These are phyloP conservation scores for Neurospora sublineolata DNA, from an alignment of 495 filamentous ascomycete species.

Conservation along the genomic window DNA sequence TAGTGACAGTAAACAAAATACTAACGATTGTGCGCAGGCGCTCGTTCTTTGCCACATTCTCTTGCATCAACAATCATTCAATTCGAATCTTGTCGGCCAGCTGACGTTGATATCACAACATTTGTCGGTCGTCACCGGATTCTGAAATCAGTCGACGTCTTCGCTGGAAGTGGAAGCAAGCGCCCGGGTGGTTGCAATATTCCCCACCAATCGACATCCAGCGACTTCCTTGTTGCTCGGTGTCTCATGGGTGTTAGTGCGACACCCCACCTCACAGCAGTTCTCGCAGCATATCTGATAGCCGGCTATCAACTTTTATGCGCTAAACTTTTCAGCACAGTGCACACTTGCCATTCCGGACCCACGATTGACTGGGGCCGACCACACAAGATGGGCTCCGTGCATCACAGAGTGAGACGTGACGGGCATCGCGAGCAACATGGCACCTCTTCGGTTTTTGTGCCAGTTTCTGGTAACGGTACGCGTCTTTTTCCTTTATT, in stretches of 20 bases:
- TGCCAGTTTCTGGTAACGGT: conserved; percentile 11
- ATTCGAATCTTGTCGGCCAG: neutral
- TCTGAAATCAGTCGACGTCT: neutral
- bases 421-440: neutral
- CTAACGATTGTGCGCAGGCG: neutral
- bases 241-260: neutral
- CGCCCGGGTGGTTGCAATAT: neutral
- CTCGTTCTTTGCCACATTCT: neutral
- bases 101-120: neutral
- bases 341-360: neutral
- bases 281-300: neutral
- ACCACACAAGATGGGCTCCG: neutral
- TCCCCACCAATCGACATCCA: neutral
- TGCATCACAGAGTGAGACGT: neutral
- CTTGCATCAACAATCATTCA: neutral
- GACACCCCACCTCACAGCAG: neutral
- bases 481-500: conserved; percentile 18
- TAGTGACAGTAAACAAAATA: neutral
- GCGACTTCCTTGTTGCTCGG: neutral
- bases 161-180: neutral
- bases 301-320: neutral
- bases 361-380: neutral
- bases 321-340: neutral
- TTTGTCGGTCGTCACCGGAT: neutral
- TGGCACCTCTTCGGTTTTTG: conserved; percentile 2